A percentile compares a stretch with the other conserved stretches of the same genome.
Conservation (phyloP, 2,329 filamentous ascomycete genomes). For the Trichoderma sp. region DNA sequence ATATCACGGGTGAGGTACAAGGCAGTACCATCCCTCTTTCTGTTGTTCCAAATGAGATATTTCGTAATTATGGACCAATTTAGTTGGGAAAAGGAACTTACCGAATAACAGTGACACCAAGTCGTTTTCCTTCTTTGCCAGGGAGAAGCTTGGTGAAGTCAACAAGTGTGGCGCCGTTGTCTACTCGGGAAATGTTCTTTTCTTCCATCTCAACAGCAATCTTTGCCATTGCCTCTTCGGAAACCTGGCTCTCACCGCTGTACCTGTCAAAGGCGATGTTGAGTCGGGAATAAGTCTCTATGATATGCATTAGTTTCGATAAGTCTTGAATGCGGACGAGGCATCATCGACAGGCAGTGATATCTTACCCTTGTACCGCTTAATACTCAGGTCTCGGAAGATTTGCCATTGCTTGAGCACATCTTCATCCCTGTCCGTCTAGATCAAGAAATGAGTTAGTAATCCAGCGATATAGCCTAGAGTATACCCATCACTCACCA, state of each 20-base stretch:
- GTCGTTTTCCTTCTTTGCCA: constrained; percentile 67
- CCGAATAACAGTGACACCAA: constrained; percentile 70
- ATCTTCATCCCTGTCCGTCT: constrained; percentile 62
- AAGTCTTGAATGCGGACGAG: neutral
- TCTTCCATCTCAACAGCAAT: constrained; percentile 64
- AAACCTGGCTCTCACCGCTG: constrained; percentile 66
- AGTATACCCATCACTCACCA: constrained; percentile 40
- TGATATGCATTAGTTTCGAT: neutral
- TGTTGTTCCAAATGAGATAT: constrained; percentile 13
- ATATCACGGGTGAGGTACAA: constrained; percentile 79
- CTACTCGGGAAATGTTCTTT: constrained; percentile 66
- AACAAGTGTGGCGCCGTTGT: constrained; percentile 71
- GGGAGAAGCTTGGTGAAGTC: constrained; percentile 69
- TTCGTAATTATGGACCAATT: neutral
- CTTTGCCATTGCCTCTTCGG: constrained; percentile 65
- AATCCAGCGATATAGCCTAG: neutral
- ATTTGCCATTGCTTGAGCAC: constrained; percentile 65
- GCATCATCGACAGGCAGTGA: neutral
- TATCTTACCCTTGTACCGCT: constrained; percentile 55
- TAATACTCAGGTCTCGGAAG: constrained; percentile 68
- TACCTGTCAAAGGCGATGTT: constrained; percentile 74
- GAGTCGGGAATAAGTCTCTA: constrained; percentile 65
- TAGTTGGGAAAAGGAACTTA: constrained; percentile 12
- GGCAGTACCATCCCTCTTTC: constrained; percentile 71
- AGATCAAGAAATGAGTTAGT: neutral